Conservation (phyloP, 129 eudicot species). For the carrot (Daucus carota) region DH1_v3.0 NC_030383.2:35066501-35067000, state of each 20-base stretch:
- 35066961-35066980: background rate
- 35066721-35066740: background rate
- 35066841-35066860: background rate
- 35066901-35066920: background rate
- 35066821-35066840: background rate
- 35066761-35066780: background rate
- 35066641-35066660: background rate
- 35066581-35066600: background rate
- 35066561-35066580: background rate
- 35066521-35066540: background rate
- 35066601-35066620: background rate
- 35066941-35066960: background rate
- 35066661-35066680: background rate
- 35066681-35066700: background rate
- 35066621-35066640: background rate
- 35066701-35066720: slow-evolving; percentile 1
- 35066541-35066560: background rate
- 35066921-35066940: background rate
- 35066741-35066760: background rate
- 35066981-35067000: background rate
- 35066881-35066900: background rate
- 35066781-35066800: background rate
- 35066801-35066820: background rate
- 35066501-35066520: background rate
- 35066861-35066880: background rate